A percentile compares a stretch with the other conserved stretches of the same genome.
phyloP scores from a whole-genome alignment of 768 basidiomycete genomes.

The Porpolomopsis calyptriformis region DNA sequence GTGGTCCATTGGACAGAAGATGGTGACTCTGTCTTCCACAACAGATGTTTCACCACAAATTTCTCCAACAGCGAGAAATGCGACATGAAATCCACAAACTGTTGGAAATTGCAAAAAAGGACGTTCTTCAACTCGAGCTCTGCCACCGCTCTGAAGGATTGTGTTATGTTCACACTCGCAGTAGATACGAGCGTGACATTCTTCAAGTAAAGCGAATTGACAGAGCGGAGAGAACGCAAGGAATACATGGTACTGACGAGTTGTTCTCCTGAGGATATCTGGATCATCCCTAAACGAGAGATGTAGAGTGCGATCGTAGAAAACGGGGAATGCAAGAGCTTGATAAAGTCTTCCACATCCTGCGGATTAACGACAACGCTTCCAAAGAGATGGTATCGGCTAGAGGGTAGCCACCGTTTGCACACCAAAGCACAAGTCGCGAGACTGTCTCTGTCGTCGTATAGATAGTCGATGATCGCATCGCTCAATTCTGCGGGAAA shows the following conservation, averaged over 20 bases:
- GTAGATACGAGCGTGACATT: not conserved
- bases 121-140: not conserved
- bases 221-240: not conserved
- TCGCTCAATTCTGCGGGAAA: conserved; percentile 14
- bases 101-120: not conserved
- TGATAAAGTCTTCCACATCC: not conserved
- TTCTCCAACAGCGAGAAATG: not conserved
- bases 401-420: conserved; percentile 14
- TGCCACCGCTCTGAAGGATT: not conserved
- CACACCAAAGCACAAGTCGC: conserved; percentile 15
- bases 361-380: not conserved
- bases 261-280: not conserved
- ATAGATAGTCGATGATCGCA: conserved; percentile 12
- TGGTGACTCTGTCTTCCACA: not conserved
- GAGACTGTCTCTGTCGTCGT: conserved; percentile 10
- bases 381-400: conserved; percentile 8
- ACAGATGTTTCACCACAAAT: not conserved
- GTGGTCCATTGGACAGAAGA: not conserved
- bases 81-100: not conserved
- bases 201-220: not conserved
- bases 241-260: not conserved
- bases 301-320: not conserved
- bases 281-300: not conserved
- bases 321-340: not conserved
- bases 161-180: not conserved